These are phyloP conservation scores for Fragilaria radians DNA, from an alignment of 108 stramenopile species.

Conservation along the genomic window DNA sequence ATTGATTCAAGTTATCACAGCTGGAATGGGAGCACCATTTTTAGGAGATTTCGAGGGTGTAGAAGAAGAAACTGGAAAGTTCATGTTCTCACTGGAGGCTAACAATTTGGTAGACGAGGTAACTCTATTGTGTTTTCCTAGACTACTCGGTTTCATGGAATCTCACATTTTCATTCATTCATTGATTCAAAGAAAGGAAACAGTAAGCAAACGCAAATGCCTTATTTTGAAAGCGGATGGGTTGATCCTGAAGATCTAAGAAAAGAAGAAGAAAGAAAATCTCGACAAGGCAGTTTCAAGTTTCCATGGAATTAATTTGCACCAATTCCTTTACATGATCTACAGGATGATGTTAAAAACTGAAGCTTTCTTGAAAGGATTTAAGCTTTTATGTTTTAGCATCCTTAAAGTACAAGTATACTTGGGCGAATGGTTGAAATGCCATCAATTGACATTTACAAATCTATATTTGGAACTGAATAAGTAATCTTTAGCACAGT, in stretches of 20 bases:
- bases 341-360: no score
- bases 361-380: no score
- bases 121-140: not conserved
- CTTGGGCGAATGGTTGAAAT: no score
- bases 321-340: no score
- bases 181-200: constrained; percentile 30
- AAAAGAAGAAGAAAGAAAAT: constrained; percentile 33
- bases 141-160: not conserved
- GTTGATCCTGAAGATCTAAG: constrained; percentile 62
- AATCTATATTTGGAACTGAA: no score
- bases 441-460: no score
- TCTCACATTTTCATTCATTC: not conserved
- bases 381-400: no score
- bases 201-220: constrained; percentile 83
- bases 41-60: constrained; percentile 79
- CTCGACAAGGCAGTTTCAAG: constrained; percentile 35
- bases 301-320: constrained; percentile 42
- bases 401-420: no score
- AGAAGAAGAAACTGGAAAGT: constrained; percentile 76
- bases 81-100: constrained; percentile 81
- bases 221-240: constrained; percentile 85
- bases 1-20: constrained; percentile 69
- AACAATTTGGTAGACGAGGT: constrained; percentile 81
- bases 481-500: no score
- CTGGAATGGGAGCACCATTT: constrained; percentile 75